phyloP scores from a whole-genome alignment of 495 filamentous ascomycete genomes.

The Tetracladium setigerum region DNA sequence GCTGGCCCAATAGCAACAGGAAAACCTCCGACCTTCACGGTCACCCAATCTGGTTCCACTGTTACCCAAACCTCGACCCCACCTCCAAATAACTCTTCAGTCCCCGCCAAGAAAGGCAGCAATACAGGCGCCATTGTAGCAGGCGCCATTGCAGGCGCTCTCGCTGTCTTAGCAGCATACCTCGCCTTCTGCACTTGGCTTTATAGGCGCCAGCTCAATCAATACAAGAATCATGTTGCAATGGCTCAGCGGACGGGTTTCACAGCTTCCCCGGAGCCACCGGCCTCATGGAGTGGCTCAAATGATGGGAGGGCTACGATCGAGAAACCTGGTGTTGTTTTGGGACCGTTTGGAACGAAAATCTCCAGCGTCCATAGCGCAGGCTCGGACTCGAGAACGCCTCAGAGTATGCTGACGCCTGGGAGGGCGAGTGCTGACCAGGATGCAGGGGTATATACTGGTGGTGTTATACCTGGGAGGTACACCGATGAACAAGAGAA shows the following conservation, averaged over 20 bases:
- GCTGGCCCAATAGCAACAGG: constrained; percentile 64
- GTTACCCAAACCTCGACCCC: constrained; percentile 27
- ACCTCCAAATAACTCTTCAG: background rate
- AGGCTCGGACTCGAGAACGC: constrained; percentile 20
- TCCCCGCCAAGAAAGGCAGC: constrained; percentile 17
- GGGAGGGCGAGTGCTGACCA: constrained; percentile 23
- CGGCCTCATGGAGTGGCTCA: constrained; percentile 5
- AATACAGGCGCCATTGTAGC: constrained; percentile 57
- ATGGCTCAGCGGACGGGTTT: constrained; percentile 35
- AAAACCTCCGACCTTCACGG: constrained; percentile 52
- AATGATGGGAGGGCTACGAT: constrained; percentile 7
- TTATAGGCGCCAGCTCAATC: constrained; percentile 52
- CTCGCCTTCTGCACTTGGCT: constrained; percentile 67
- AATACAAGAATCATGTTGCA: constrained; percentile 56
- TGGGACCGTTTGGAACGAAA: constrained; percentile 17
- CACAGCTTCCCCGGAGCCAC: constrained; percentile 6
- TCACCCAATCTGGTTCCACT: constrained; percentile 52
- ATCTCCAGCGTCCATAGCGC: background rate
- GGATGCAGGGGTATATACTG: background rate
- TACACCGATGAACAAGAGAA: constrained; percentile 11
- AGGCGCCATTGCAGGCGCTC: constrained; percentile 52
- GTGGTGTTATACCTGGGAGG: constrained; percentile 5
- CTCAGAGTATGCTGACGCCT: constrained; percentile 10
- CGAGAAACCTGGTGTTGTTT: constrained; percentile 4
- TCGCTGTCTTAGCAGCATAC: constrained; percentile 50